These are phyloP conservation scores for Cyclotella cryptica DNA, from an alignment of 108 stramenopile species.

Conservation along the genomic window DNA sequence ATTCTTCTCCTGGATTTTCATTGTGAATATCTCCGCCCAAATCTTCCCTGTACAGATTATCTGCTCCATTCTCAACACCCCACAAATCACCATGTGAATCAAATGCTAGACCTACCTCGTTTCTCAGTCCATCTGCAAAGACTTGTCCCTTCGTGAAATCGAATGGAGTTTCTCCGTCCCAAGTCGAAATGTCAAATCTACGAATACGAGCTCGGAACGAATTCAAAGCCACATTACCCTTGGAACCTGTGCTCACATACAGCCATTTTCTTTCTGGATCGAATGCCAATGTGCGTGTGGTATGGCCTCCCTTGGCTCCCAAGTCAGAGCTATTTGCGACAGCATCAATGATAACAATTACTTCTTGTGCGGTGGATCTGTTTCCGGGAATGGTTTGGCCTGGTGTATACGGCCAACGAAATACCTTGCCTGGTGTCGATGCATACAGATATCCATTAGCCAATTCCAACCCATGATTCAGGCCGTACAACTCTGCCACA, in stretches of 20 bases:
- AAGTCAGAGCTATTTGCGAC: constrained; percentile 52
- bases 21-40: constrained; percentile 76
- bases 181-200: constrained; percentile 48
- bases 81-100: constrained; percentile 69
- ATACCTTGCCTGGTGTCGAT: constrained; percentile 61
- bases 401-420: constrained; percentile 59
- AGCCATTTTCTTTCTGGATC: constrained; percentile 55
- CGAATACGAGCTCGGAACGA: constrained; percentile 72
- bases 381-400: constrained; percentile 15
- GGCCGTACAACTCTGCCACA: constrained; percentile 37
- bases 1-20: constrained; percentile 80
- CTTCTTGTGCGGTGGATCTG: constrained; percentile 23
- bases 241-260: constrained; percentile 73
- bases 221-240: constrained; percentile 61
- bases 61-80: constrained; percentile 84
- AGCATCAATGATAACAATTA: constrained; percentile 54
- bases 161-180: constrained; percentile 34
- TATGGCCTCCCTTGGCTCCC: constrained; percentile 69
- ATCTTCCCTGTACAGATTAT: constrained; percentile 65
- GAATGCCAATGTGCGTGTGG: constrained; percentile 72
- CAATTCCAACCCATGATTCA: constrained; percentile 75
- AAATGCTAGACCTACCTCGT: constrained; percentile 83
- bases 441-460: constrained; percentile 66
- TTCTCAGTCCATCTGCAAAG: constrained; percentile 81
- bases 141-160: constrained; percentile 67